Conservation (phyloP, 306 rosid genomes). For the Clitoria ternatea region DNA sequence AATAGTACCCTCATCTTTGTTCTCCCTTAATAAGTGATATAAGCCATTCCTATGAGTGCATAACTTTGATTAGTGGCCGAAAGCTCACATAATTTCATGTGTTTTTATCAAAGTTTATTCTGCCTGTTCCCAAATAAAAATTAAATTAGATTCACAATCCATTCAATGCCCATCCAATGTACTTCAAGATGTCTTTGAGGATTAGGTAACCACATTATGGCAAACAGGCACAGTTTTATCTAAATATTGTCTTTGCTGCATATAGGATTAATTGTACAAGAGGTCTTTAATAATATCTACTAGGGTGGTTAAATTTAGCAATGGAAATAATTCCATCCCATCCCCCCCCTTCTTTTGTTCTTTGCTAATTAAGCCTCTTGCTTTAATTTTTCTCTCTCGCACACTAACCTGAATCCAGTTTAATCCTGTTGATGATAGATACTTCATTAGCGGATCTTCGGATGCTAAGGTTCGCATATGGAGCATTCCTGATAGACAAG, state of each 20-base stretch:
- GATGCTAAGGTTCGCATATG: slow-evolving; percentile 98
- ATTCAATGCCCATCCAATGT: neutral
- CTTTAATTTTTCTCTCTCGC: slow-evolving; percentile 42
- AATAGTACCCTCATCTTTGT: slow-evolving; percentile 6
- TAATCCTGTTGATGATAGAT: slow-evolving; percentile 94
- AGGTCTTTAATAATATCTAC: slow-evolving; percentile 3
- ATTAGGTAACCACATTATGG: neutral
- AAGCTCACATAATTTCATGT: neutral
- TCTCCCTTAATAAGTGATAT: slow-evolving; percentile 9
- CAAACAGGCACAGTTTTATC: slow-evolving; percentile 4
- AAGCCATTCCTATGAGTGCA: too few relatives aligned
- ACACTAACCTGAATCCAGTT: slow-evolving; percentile 99
- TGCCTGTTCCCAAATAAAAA: neutral
- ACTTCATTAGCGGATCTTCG: slow-evolving; percentile 98
- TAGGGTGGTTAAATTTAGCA: slow-evolving; percentile 19
- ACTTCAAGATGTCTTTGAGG: slow-evolving; percentile 5
- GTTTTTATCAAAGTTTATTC: neutral
- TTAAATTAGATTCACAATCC: slow-evolving; percentile 2
- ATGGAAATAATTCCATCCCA: slow-evolving; percentile 8
- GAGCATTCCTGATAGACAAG: slow-evolving; percentile 92
- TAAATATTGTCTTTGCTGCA: neutral
- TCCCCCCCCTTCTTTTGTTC: slow-evolving; percentile 14
- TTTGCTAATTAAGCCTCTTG: slow-evolving; percentile 38
- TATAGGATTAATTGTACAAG: neutral
- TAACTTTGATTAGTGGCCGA: neutral